Conservation (phyloP, 2,329 filamentous ascomycete genomes). For the Diaporthe sp. region DNA sequence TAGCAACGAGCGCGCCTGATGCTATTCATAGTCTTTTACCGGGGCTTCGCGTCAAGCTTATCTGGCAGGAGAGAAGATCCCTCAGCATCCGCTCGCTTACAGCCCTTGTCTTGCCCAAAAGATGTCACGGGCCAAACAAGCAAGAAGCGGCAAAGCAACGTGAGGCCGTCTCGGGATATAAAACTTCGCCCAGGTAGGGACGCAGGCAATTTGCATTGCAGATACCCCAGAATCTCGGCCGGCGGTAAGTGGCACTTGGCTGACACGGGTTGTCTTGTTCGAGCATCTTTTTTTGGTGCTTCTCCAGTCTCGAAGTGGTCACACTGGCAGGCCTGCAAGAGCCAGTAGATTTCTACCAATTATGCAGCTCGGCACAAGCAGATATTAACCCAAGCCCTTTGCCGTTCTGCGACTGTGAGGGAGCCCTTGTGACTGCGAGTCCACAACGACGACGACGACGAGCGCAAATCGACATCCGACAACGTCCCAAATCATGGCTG, state of each 20-base stretch:
- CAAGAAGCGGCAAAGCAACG: not conserved
- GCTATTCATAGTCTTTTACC: constrained; percentile 23
- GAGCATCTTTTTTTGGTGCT: constrained; percentile 13
- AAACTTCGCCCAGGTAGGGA: not conserved
- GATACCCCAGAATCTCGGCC: not conserved
- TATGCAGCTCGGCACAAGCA: constrained; percentile 13
- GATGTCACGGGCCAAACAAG: not conserved
- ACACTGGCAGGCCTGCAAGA: constrained; percentile 15
- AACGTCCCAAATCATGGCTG: not conserved
- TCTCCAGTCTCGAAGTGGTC: constrained; percentile 18
- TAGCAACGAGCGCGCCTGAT: not conserved
- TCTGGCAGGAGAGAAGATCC: constrained; percentile 4
- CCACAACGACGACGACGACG: not conserved
- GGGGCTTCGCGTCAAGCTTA: constrained; percentile 26
- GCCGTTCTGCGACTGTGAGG: not conserved
- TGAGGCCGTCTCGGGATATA: constrained; percentile 2
- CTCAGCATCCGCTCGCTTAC: constrained; percentile 27
- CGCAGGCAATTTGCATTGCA: constrained; percentile 2
- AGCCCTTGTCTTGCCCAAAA: not conserved
- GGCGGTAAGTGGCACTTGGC: constrained; percentile 29
- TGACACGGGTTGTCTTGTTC: constrained; percentile 21
- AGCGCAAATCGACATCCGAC: not conserved
- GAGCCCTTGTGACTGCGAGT: not conserved
- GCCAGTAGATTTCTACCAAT: constrained; percentile 1
- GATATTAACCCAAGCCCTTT: not conserved